These are phyloP conservation scores for Nothomitra cinnamomea DNA, from an alignment of 2,329 filamentous ascomycete genomes.

Conservation along the genomic window DNA sequence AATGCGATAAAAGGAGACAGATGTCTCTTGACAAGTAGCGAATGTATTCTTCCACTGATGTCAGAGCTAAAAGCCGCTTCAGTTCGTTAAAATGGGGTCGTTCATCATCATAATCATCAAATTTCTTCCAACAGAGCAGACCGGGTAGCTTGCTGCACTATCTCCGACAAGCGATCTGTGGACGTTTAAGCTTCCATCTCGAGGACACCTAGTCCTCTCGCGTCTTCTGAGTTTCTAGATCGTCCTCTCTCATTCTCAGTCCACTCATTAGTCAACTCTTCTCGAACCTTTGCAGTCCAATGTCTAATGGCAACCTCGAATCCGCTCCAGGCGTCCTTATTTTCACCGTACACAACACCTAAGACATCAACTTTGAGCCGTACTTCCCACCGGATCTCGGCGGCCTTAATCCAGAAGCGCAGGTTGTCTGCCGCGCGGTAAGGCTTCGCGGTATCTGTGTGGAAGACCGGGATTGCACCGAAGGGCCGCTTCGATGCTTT, in stretches of 20 bases:
- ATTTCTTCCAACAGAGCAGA: not conserved
- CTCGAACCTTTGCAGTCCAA: constrained; percentile 70
- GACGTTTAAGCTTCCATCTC: too few relatives aligned
- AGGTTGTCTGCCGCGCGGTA: constrained; percentile 90
- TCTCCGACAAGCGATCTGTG: too few relatives aligned
- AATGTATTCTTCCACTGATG: too few relatives aligned
- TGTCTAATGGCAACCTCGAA: constrained; percentile 70
- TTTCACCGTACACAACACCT: constrained; percentile 63
- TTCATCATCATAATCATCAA: too few relatives aligned
- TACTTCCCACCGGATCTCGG: constrained; percentile 84
- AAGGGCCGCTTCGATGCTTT: constrained; percentile 73
- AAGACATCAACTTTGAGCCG: constrained; percentile 70
- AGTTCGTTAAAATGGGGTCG: too few relatives aligned
- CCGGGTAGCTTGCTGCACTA: not conserved
- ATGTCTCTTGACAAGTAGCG: too few relatives aligned
- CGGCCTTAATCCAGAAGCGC: constrained; percentile 89
- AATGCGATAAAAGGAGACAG: too few relatives aligned
- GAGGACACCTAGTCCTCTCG: too few relatives aligned
- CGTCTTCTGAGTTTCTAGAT: not conserved
- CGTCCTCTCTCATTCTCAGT: constrained; percentile 14
- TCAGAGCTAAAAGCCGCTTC: too few relatives aligned
- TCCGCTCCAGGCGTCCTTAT: constrained; percentile 52
- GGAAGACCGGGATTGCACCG: constrained; percentile 73
- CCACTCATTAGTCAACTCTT: constrained; percentile 68
- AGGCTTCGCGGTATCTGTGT: constrained; percentile 85